These are phyloP conservation scores for Cercophora samala DNA, from an alignment of 495 filamentous ascomycete genomes.

Conservation along the genomic window DNA sequence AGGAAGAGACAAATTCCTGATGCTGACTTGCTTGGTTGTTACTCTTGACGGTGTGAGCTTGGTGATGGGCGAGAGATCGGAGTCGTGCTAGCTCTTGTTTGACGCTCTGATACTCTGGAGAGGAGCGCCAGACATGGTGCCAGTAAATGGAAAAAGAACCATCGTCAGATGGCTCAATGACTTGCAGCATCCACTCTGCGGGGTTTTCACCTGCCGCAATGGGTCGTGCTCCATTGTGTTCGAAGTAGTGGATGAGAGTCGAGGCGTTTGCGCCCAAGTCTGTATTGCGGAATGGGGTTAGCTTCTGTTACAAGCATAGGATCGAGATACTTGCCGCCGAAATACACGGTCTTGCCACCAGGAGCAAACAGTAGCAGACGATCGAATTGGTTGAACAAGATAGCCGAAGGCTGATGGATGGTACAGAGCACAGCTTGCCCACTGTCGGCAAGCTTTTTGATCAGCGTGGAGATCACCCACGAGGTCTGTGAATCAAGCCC, in stretches of 20 bases:
- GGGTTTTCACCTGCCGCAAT: slow-evolving; percentile 28
- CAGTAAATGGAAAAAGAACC: neutral
- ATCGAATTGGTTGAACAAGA: slow-evolving; percentile 73
- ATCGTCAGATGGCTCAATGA: neutral
- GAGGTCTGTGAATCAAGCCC: slow-evolving; percentile 83
- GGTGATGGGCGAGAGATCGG: neutral
- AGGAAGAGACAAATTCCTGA: neutral
- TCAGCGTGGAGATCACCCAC: slow-evolving; percentile 73
- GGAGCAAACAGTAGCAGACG: slow-evolving; percentile 60
- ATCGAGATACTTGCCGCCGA: slow-evolving; percentile 38
- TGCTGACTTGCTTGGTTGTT: neutral
- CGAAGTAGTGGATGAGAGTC: slow-evolving; percentile 42
- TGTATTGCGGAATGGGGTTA: neutral
- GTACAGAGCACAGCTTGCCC: slow-evolving; percentile 73
- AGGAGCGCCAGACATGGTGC: neutral
- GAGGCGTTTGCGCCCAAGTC: slow-evolving; percentile 44
- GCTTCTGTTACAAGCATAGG: neutral
- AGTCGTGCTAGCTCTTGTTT: neutral
- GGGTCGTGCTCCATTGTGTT: slow-evolving; percentile 60
- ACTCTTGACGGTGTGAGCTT: neutral
- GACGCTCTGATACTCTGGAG: neutral
- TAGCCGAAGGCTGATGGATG: slow-evolving; percentile 72
- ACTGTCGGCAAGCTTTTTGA: slow-evolving; percentile 73
- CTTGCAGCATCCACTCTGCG: neutral
- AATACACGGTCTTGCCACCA: slow-evolving; percentile 66